A percentile compares a stretch with the other conserved stretches of the same genome.
phyloP scores from a whole-genome alignment of 2,329 filamentous ascomycete species.

The Escovopsis weberi region DNA sequence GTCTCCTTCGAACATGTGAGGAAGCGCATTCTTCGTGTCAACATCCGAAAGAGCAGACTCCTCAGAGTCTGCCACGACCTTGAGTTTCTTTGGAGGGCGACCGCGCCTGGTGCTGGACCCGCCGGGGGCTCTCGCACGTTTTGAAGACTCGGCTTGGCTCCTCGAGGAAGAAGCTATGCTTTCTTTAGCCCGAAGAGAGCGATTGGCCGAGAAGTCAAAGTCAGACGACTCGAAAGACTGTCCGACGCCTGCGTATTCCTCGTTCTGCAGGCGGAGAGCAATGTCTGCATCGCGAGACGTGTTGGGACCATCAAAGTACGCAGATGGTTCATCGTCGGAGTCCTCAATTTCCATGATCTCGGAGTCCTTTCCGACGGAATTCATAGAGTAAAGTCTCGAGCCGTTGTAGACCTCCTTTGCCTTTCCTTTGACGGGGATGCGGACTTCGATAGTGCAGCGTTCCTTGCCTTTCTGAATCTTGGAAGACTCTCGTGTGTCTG shows the following conservation, averaged over 20 bases:
- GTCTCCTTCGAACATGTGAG: no score
- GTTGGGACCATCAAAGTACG: constrained; percentile 13
- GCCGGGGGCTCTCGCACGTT: constrained; percentile 14
- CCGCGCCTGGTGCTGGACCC: constrained; percentile 6
- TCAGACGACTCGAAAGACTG: no score
- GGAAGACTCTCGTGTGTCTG: constrained; percentile 11
- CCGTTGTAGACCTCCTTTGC: neutral
- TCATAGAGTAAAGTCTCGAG: constrained; percentile 34
- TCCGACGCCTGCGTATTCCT: constrained; percentile 12
- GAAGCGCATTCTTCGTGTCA: constrained; percentile 13
- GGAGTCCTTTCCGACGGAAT: constrained; percentile 28
- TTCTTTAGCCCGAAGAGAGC: neutral
- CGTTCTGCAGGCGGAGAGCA: constrained; percentile 21
- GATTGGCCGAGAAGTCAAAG: neutral
- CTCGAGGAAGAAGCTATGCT: constrained; percentile 1
- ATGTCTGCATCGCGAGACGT: constrained; percentile 14
- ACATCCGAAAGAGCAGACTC: constrained; percentile 10
- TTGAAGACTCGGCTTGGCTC: constrained; percentile 6
- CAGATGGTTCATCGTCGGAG: constrained; percentile 21
- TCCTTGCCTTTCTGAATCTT: neutral
- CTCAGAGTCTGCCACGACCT: constrained; percentile 17
- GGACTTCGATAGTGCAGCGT: constrained; percentile 15
- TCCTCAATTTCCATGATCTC: constrained; percentile 24
- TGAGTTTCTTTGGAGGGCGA: constrained; percentile 17
- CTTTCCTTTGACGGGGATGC: constrained; percentile 10